Conservation (phyloP, 257 asterid genomes). For the Cynanchum wilfordii region DNA sequence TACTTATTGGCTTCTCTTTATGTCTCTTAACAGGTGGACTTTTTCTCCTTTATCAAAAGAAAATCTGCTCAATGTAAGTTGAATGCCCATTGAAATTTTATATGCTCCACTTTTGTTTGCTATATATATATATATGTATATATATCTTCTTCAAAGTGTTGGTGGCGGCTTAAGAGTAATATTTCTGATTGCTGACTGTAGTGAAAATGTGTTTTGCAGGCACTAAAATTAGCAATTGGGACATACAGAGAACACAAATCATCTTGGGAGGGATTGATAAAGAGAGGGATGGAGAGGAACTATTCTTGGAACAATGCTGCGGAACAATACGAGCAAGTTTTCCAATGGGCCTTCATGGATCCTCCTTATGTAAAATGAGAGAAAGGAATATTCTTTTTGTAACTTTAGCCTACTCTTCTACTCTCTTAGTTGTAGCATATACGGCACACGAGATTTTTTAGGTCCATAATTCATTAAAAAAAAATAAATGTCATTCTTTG, state of each 20-base stretch:
- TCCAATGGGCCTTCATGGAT: constrained; percentile 73
- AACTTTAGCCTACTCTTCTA: constrained; percentile 7
- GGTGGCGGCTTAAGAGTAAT: neutral
- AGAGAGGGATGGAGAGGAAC: constrained; percentile 81
- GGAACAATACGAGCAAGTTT: constrained; percentile 70
- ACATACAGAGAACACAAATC: constrained; percentile 67
- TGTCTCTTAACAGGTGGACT: constrained; percentile 65
- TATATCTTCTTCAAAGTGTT: neutral
- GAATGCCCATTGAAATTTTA: neutral
- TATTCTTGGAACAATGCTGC: constrained; percentile 92
- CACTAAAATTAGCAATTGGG: constrained; percentile 43
- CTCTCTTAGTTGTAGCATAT: neutral
- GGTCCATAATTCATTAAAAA: neutral
- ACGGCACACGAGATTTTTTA: neutral
- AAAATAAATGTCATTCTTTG: neutral
- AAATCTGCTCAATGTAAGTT: constrained; percentile 66
- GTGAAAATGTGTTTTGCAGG: constrained; percentile 31
- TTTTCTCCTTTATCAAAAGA: constrained; percentile 78
- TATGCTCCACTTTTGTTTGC: neutral
- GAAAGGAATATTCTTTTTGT: neutral
- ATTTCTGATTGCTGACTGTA: too few relatives aligned
- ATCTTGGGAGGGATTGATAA: constrained; percentile 83
- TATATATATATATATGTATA: too few relatives aligned
- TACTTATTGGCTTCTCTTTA: constrained; percentile 7
- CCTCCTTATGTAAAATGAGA: constrained; percentile 73